These are phyloP conservation scores for Podospora fimiseda DNA, from an alignment of 495 filamentous ascomycete genomes.

Conservation along the genomic window DNA sequence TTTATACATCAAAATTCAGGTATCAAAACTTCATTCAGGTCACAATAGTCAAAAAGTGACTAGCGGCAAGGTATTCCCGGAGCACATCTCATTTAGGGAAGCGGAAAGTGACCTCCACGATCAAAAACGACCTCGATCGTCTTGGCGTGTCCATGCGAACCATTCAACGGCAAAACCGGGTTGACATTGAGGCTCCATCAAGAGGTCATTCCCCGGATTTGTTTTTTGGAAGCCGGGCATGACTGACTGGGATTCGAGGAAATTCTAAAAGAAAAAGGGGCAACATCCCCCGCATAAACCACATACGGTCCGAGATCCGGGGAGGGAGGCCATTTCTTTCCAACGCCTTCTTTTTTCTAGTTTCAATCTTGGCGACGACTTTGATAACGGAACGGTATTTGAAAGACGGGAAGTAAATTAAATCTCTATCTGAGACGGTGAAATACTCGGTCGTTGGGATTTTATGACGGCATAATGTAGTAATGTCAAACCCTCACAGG, in stretches of 20 bases:
- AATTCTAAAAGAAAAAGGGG: too few species aligned
- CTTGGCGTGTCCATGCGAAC: slow-evolving; percentile 7
- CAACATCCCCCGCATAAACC: too few species aligned
- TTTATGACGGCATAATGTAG: background rate
- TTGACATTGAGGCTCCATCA: background rate
- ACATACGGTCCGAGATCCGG: too few species aligned
- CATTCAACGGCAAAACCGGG: too few species aligned
- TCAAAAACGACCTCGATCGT: slow-evolving; percentile 4
- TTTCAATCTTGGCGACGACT: background rate
- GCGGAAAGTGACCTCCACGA: slow-evolving; percentile 11
- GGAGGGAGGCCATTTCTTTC: too few species aligned
- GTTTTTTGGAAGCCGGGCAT: background rate
- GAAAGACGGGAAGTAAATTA: background rate
- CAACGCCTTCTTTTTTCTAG: too few species aligned
- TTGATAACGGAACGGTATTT: background rate
- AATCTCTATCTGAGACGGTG: background rate
- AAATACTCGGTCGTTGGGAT: background rate
- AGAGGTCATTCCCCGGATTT: background rate
- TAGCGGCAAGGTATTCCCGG: background rate
- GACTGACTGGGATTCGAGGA: background rate
- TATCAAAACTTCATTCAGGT: background rate
- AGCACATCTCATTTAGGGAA: slow-evolving; percentile 4
- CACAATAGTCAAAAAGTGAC: too few species aligned
- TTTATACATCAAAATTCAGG: background rate
- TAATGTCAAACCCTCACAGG: background rate